A percentile compares a stretch with the other conserved stretches of the same genome.
Conservation (phyloP, 2,329 filamentous ascomycete genomes). For the Exophiala calicioides region DNA sequence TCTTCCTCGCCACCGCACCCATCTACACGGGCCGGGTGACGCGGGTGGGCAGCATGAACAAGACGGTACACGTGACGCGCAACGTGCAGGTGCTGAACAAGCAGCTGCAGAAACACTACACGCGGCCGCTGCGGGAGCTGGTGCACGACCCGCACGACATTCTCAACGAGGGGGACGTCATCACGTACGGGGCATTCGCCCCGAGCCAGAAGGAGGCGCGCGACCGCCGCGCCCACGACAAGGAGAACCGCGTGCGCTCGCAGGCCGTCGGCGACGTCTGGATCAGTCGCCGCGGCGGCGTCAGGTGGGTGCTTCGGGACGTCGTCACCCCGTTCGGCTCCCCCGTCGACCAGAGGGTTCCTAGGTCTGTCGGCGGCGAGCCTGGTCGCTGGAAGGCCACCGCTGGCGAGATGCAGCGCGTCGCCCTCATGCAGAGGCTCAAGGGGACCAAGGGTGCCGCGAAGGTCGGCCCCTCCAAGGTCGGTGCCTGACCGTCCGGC, state of each 20-base stretch:
- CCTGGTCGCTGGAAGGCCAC: constrained; percentile 16
- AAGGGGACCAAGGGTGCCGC: constrained; percentile 6
- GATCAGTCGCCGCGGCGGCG: constrained; percentile 14
- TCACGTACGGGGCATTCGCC: constrained; percentile 24
- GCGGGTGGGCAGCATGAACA: constrained; percentile 20
- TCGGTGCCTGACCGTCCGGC: too few relatives aligned
- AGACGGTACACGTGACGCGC: constrained; percentile 23
- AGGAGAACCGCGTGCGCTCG: constrained; percentile 8
- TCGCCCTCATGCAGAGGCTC: constrained; percentile 7
- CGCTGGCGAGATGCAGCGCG: constrained; percentile 18
- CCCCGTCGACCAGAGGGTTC: constrained; percentile 17
- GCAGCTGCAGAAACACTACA: constrained; percentile 28
- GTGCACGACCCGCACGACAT: constrained; percentile 29
- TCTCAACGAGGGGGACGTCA: constrained; percentile 29
- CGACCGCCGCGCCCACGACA: constrained; percentile 12
- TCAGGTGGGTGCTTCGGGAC: constrained; percentile 22
- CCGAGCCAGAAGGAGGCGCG: constrained; percentile 13
- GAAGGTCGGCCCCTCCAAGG: too few relatives aligned
- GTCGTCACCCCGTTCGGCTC: constrained; percentile 29
- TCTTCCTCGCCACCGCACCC: constrained; percentile 5
- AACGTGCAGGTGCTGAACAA: constrained; percentile 24
- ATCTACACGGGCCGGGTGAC: constrained; percentile 15
- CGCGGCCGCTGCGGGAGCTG: constrained; percentile 18
- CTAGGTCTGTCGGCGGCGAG: constrained; percentile 10
- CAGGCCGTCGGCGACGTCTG: constrained; percentile 6